Percentiles rank a stretch among this genome's conserved stretches.
Evolutionary conservation across 805 yeast genomes (phyloP).

Genomic region (Saccharomyces kudriavzevii): DNA sequence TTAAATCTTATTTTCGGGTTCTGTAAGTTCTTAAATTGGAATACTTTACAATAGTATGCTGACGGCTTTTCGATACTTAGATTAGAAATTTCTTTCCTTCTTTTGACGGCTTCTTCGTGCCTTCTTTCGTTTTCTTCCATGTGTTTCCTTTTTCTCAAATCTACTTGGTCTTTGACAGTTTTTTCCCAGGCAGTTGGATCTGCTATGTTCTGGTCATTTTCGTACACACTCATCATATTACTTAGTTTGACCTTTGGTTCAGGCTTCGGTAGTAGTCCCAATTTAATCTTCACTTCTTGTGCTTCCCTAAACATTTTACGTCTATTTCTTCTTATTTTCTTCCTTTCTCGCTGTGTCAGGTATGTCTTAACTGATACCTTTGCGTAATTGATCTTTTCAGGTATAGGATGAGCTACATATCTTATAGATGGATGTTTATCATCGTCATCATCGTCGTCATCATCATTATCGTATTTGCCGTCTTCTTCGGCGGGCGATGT

Average conservation of each 20-base stretch:
- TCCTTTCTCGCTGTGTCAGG: slow-evolving; percentile 70
- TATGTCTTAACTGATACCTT: slow-evolving; percentile 39
- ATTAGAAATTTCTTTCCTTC: slow-evolving; percentile 1
- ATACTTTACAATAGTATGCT: slow-evolving; percentile 39
- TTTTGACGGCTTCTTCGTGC: slow-evolving; percentile 27
- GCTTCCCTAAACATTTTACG: slow-evolving; percentile 58
- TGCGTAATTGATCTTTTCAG: slow-evolving; percentile 44
- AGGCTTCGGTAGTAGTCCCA: slow-evolving; percentile 83
- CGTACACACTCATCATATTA: slow-evolving; percentile 74
- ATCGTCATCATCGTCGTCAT: slow-evolving; percentile 30
- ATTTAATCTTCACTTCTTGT: slow-evolving; percentile 63
- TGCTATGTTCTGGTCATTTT: slow-evolving; percentile 70
- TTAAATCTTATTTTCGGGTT: slow-evolving; percentile 67
- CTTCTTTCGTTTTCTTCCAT: slow-evolving; percentile 52
- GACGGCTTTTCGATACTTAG: not conserved
- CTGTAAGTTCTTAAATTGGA: slow-evolving; percentile 42
- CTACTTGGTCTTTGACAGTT: slow-evolving; percentile 61
- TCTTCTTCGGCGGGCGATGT: slow-evolving; percentile 14
- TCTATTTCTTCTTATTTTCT: slow-evolving; percentile 61
- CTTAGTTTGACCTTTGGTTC: slow-evolving; percentile 79
- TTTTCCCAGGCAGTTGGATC: slow-evolving; percentile 86
- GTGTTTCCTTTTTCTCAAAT: slow-evolving; percentile 52
- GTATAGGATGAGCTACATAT: slow-evolving; percentile 80
- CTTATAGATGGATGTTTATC: slow-evolving; percentile 43
- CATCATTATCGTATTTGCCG: slow-evolving; percentile 17